These are phyloP conservation scores for Suhomyces atakaporum DNA, from an alignment of 1,139 yeast genomes.

Conservation along the genomic window DNA sequence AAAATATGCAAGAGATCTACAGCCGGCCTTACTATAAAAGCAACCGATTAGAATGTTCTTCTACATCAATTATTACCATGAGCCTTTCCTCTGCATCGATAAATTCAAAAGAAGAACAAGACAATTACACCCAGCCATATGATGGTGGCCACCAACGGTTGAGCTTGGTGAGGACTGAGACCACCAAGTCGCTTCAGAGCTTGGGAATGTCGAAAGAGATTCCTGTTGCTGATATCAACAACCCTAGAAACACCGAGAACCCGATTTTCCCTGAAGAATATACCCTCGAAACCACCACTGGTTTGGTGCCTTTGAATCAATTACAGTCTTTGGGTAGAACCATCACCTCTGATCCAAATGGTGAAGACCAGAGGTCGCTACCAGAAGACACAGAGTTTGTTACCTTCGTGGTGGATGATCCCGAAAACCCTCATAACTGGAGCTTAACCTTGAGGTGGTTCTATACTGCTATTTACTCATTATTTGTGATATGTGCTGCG, in stretches of 20 bases:
- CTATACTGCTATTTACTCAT: constrained; percentile 65
- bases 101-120: not conserved
- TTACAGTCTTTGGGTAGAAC: constrained; percentile 67
- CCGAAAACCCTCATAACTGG: constrained; percentile 91
- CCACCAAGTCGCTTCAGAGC: constrained; percentile 63
- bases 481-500: constrained; percentile 81
- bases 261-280: constrained; percentile 92
- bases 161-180: constrained; percentile 54
- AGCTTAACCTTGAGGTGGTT: constrained; percentile 55
- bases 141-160: not conserved
- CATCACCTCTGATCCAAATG: constrained; percentile 6
- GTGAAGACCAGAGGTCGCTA: constrained; percentile 22
- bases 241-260: constrained; percentile 48
- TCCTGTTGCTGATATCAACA: constrained; percentile 63
- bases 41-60: no score
- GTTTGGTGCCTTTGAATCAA: constrained; percentile 78
- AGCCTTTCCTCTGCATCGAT: constrained; percentile 1
- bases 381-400: constrained; percentile 79
- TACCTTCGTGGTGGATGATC: constrained; percentile 73
- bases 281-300: constrained; percentile 82
- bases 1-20: no score
- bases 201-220: constrained; percentile 57
- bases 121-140: constrained; percentile 4
- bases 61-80: no score
- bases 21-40: no score